Base-by-base conservation (phyloP, 441 rosid species). In the Arabidopsis lyrata region DNA sequence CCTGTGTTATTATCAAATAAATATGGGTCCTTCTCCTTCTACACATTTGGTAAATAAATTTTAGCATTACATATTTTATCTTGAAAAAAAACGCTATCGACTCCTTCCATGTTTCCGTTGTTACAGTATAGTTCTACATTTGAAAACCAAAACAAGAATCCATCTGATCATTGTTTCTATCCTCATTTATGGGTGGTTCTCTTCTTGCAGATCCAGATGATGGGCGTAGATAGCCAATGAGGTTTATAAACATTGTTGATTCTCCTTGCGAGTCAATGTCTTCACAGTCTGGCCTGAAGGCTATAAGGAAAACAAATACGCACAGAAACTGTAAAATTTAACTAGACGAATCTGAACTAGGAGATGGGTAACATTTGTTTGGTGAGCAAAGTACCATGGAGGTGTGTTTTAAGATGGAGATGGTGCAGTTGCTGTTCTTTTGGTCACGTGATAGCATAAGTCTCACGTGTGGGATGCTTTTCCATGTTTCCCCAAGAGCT, bases 401-500 rank as follows among this genome's bases (percentile, higher is more conserved):
- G 47, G 92, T 83, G 88, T 93, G 97, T 77, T 88, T 93, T 63
- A 89, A 81, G 69, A 89, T 58, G 54, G 85, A 77, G 66, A 86
- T 48, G 5, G 78, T 79, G 82, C 77, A 72, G 58, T 52, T 47
- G 63, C 44, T 78, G 75, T 76, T 89, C 48, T 69, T 79, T 20
- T 38, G 79, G 67, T 84, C 84, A 20, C 79, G 83, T 29, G 86
- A 84, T 41, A 89, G 80, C 74, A 83, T 72, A 63, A 93, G 88
- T 84, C 97, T 87, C 73, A 78, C 83, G 66, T 90, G 93, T 44
- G 98, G 92, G 58, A 93, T 81, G 77, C 83, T 86, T 84, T 90
- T 90, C 98, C 98, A 92, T 74, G 84, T 83, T 85, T 90, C 91
- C 50, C 98, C 98, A 32, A 90, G 92, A 71, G 98, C 97, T 31